A percentile compares a stretch with the other conserved stretches of the same genome.
phyloP scores from a whole-genome alignment of 495 filamentous ascomycete genomes.

The Penicillium desertorum region DNA sequence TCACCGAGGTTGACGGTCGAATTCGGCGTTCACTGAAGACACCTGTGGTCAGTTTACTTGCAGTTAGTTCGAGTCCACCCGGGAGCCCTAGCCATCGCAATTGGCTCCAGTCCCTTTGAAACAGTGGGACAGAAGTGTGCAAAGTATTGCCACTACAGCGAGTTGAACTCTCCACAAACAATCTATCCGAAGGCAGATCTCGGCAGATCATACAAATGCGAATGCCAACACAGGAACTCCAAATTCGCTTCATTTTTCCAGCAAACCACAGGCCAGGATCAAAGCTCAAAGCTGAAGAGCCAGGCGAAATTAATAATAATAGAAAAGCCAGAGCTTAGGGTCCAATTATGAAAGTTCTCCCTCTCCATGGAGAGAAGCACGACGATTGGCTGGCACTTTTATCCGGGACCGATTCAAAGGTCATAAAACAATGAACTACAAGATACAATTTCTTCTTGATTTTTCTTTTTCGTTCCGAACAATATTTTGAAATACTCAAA shows the following conservation, averaged over 20 bases:
- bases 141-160: not conserved
- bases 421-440: not conserved
- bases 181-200: not conserved
- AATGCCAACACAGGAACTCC: not conserved
- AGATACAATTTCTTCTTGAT: not conserved
- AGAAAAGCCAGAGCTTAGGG: not conserved
- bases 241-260: not conserved
- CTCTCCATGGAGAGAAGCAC: not conserved
- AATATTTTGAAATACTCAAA: not conserved
- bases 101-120: not conserved
- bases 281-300: not conserved
- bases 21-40: not conserved
- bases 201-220: not conserved
- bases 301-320: not conserved
- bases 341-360: not conserved
- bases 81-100: not conserved
- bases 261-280: not conserved
- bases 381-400: constrained; percentile 23
- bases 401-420: constrained; percentile 11
- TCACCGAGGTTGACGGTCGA: not conserved
- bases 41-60: not conserved
- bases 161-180: not conserved
- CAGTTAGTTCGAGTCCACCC: not conserved
- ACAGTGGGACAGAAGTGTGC: not conserved
- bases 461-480: not conserved